Conservation (phyloP, 306 rosid species). For the Gastrolobium bilobum region DNA sequence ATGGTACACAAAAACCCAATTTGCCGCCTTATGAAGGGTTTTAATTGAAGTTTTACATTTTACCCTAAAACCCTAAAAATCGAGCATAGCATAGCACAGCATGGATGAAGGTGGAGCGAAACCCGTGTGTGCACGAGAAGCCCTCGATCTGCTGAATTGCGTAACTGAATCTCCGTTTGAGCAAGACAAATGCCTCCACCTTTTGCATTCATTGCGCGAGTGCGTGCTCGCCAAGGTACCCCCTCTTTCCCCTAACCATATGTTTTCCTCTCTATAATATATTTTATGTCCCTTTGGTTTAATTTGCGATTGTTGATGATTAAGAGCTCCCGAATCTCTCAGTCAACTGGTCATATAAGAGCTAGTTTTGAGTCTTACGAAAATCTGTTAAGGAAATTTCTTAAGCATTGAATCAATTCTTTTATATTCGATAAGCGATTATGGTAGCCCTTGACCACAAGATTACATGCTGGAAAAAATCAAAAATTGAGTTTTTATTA, state of each 20-base stretch:
- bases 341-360: not conserved
- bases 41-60: not conserved
- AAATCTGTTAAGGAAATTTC: not conserved
- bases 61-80: conserved; percentile 48
- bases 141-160: conserved; percentile 82
- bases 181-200: conserved; percentile 70
- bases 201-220: conserved; percentile 70
- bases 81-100: conserved; percentile 24
- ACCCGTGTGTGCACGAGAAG: conserved; percentile 79
- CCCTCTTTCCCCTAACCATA: not conserved
- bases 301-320: no score
- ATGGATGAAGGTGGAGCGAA: conserved; percentile 60
- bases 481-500: no score
- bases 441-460: no score
- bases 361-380: not conserved
- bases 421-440: not conserved
- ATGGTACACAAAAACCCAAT: not conserved
- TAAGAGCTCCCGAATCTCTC: no score
- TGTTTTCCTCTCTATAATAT: no score
- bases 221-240: conserved; percentile 83
- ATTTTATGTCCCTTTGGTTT: no score
- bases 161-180: conserved; percentile 71
- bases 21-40: conserved; percentile 18
- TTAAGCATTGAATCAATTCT: not conserved
- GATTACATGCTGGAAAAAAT: not conserved